Base-by-base conservation (phyloP, 495 filamentous ascomycete genomes). In the Durotheca rogersii region DNA sequence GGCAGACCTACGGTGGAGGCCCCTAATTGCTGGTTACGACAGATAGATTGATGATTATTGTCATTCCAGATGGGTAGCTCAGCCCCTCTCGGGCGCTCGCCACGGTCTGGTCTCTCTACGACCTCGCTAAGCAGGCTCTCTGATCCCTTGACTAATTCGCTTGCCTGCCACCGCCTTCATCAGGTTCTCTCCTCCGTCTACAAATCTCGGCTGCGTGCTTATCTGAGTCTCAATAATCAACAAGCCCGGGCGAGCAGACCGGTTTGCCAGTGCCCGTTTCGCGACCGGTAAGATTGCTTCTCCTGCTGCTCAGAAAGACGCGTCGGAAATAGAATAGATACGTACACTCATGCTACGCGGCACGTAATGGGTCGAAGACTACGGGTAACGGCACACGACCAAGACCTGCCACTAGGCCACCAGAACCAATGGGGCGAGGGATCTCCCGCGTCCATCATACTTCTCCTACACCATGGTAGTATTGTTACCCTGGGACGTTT, bases 321-420 rank as follows among this genome's bases (percentile, higher is more conserved):
- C n/a, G n/a, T n/a, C n/a, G n/a, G n/a, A n/a, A n/a, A n/a, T n/a
- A n/a, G n/a, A n/a, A n/a, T n/a, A n/a, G n/a, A n/a, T n/a, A 27
- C 23, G 23, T 9, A 27, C 4, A 27, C 23, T 27, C 9, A 9
- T 27, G 4, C 23, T 27, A 27, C 9, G 23, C 9, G 23, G 4
- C n/a, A n/a, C 23, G 23, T 27, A 27, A 17, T n/a, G 36, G 23
- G 18, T 19, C 2, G 3, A 4, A 37, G 35, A 2, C 47, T 5
- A 31, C 40, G 49, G 55, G 34, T 49, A 50, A 54, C 50, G 51
- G 50, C 46, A 59, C 46, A 59, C 44, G 41, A 35, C 31, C 30
- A 30, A 49, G 44, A 50, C 29, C 38, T 50, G 30, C 19, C 12
- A 36, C 37, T 9, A 27, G 23, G 32, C 19, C 11, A 30, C 17